Evolutionary conservation across 2,329 filamentous ascomycete genomes (phyloP).

Genomic region (Fusarium sp.): DNA sequence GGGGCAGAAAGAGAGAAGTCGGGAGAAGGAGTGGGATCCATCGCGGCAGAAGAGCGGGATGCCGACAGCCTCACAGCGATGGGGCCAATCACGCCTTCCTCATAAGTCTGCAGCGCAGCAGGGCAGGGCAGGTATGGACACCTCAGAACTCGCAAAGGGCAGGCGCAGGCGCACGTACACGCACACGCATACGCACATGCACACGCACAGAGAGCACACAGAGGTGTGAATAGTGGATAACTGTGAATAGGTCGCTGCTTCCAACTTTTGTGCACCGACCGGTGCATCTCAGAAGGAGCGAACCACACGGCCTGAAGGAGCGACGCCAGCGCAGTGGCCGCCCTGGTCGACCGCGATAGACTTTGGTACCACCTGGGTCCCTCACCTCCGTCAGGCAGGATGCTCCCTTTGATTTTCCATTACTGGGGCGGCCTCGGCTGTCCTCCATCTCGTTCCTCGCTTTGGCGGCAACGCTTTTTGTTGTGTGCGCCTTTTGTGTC

Average conservation of each 20-base stretch:
- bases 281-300: neutral
- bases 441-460: neutral
- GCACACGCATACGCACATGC: neutral
- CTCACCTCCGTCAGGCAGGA: neutral
- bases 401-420: neutral
- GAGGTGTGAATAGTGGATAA: neutral
- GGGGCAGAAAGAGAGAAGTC: constrained; percentile 14
- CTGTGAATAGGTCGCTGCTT: neutral
- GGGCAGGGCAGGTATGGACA: neutral
- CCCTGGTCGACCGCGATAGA: constrained; percentile 33
- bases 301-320: constrained; percentile 18
- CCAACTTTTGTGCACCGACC: neutral
- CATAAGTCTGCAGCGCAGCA: neutral
- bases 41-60: neutral
- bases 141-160: neutral
- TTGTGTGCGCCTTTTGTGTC: constrained; percentile 4
- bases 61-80: constrained; percentile 1
- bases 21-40: constrained; percentile 1
- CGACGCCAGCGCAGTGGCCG: constrained; percentile 23
- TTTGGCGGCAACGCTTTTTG: constrained; percentile 8
- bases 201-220: neutral
- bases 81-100: neutral
- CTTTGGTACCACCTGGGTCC: constrained; percentile 38
- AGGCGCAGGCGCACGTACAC: neutral
- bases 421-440: neutral